Conservation (phyloP, 2,329 filamentous ascomycete species). For the Colletotrichum tabaci region DNA sequence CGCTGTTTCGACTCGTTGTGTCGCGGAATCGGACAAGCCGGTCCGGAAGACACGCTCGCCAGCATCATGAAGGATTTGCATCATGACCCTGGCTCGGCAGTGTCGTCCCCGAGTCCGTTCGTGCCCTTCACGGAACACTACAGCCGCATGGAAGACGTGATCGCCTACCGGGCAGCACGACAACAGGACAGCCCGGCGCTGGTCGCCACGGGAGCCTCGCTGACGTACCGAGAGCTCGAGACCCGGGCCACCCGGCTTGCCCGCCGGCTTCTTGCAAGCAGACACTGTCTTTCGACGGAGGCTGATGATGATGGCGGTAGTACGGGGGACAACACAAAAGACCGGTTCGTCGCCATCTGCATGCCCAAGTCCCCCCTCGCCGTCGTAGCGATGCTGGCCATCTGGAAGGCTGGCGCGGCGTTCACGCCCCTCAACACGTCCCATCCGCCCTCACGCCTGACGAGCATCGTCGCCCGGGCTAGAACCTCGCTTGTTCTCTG, state of each 20-base stretch:
- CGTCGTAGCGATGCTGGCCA: conserved; percentile 47
- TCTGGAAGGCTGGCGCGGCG: conserved; percentile 51
- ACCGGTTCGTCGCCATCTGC: conserved; percentile 45
- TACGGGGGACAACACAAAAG: background rate
- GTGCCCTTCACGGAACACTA: background rate
- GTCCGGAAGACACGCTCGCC: background rate
- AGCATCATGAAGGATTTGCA: background rate
- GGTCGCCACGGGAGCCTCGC: conserved; percentile 43
- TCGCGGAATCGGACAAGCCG: background rate
- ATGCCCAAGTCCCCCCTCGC: conserved; percentile 48
- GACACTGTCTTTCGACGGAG: background rate
- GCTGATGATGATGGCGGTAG: too few relatives aligned
- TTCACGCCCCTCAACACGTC: conserved; percentile 49
- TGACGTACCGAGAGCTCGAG: conserved; percentile 44
- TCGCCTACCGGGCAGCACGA: background rate
- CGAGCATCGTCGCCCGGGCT: background rate
- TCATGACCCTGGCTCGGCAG: background rate
- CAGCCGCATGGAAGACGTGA: background rate
- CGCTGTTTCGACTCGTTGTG: background rate
- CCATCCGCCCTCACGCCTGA: background rate
- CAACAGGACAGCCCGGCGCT: conserved; percentile 12
- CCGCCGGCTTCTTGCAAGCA: conserved; percentile 32
- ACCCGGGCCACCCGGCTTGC: conserved; percentile 38
- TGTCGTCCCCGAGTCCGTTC: background rate
- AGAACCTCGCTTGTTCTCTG: background rate